phyloP scores from a whole-genome alignment of 352 stramenopile genomes.

The Pythium aquatile region DNA sequence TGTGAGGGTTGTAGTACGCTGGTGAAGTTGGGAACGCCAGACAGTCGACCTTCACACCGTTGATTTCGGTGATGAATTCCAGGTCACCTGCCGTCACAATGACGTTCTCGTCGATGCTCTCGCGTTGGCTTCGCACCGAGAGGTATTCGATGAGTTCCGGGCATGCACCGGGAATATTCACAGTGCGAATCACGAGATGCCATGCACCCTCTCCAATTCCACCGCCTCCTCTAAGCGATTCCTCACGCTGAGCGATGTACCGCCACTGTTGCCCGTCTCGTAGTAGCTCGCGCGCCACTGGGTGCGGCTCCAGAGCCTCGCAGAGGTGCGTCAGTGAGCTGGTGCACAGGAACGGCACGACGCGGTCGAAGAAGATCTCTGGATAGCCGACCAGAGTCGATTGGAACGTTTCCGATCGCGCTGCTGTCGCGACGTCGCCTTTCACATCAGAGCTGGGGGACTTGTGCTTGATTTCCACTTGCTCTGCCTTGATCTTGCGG shows the following conservation, averaged over 20 bases:
- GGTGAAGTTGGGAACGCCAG: constrained; percentile 57
- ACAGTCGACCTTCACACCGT: constrained; percentile 43
- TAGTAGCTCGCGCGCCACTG: neutral
- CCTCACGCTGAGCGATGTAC: constrained; percentile 14
- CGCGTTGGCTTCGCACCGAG: constrained; percentile 39
- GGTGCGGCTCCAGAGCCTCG: constrained; percentile 1
- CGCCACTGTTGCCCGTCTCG: constrained; percentile 11
- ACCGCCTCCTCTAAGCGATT: neutral
- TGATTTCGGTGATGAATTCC: constrained; percentile 32
- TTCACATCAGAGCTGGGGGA: too few species aligned
- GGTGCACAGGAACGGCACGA: constrained; percentile 6
- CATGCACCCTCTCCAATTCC: neutral
- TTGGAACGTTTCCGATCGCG: neutral
- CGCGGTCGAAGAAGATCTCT: constrained; percentile 21
- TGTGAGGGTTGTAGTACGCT: constrained; percentile 36
- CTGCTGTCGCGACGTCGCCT: too few species aligned
- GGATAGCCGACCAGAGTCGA: constrained; percentile 1
- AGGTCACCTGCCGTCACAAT: constrained; percentile 48
- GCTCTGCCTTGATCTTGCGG: constrained; percentile 1
- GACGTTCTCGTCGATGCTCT: constrained; percentile 37
- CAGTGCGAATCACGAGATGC: constrained; percentile 7
- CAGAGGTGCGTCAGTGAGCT: constrained; percentile 15
- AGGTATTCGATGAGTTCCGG: constrained; percentile 36
- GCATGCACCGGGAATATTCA: constrained; percentile 20
- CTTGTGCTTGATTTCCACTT: too few species aligned